A percentile compares a stretch with the other conserved stretches of the same genome.
Evolutionary conservation across 768 basidiomycete genomes (phyloP).

Genomic region (Hericium erinaceus): DNA sequence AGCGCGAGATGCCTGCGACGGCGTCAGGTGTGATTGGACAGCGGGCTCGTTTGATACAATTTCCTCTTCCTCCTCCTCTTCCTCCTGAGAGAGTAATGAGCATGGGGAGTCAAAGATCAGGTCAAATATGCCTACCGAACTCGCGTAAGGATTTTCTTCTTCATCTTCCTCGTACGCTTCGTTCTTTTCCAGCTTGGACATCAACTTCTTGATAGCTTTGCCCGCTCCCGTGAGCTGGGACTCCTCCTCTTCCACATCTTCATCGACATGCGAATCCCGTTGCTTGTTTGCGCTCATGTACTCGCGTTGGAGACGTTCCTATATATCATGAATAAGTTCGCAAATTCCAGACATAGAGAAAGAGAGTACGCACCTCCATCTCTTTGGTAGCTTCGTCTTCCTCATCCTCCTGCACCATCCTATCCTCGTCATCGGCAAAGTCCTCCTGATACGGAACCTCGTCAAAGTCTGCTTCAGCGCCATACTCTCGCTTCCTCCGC

Average conservation of each 20-base stretch:
- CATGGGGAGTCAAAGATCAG: slow-evolving; percentile 3
- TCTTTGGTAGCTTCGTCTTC: slow-evolving; percentile 77
- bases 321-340: background rate
- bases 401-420: slow-evolving; percentile 54
- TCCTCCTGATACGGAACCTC: slow-evolving; percentile 79
- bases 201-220: slow-evolving; percentile 77
- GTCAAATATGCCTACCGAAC: slow-evolving; percentile 36
- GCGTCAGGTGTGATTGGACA: slow-evolving; percentile 36
- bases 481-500: slow-evolving; percentile 48
- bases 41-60: slow-evolving; percentile 35
- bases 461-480: slow-evolving; percentile 73
- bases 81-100: slow-evolving; percentile 33
- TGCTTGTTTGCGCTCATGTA: slow-evolving; percentile 71
- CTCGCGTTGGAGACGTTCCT: slow-evolving; percentile 82
- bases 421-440: slow-evolving; percentile 84
- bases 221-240: slow-evolving; percentile 55
- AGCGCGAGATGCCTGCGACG: slow-evolving; percentile 27
- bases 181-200: slow-evolving; percentile 77
- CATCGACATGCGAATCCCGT: slow-evolving; percentile 60
- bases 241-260: slow-evolving; percentile 62
- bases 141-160: slow-evolving; percentile 76
- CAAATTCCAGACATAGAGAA: background rate
- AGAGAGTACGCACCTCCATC: slow-evolving; percentile 45
- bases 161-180: slow-evolving; percentile 69
- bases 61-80: slow-evolving; percentile 67